Conservation (phyloP, 495 filamentous ascomycete genomes). For the Penicillium waksmanii region DNA sequence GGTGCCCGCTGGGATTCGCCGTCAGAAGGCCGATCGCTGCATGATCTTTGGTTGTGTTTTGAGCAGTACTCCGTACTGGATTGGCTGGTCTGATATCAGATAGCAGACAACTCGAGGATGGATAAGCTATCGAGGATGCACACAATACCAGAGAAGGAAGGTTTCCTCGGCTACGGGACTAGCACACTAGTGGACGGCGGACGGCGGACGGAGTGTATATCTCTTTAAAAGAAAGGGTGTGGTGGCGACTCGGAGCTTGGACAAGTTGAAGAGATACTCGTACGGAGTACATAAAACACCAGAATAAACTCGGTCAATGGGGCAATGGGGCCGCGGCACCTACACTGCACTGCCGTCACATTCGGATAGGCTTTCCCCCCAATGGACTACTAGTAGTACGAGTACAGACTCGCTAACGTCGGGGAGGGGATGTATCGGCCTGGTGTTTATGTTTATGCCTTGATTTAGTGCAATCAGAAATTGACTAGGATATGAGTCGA, state of each 20-base stretch:
- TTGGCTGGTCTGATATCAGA: conserved; percentile 13
- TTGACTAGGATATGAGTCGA: background rate
- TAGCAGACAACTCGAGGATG: background rate
- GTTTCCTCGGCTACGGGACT: no score
- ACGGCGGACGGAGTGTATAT: no score
- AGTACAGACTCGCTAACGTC: background rate
- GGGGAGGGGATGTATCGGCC: background rate
- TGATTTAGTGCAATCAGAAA: conserved; percentile 2
- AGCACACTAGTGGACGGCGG: no score
- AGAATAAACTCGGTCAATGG: conserved; percentile 1
- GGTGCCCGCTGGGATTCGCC: conserved; percentile 8
- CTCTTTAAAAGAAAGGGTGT: no score
- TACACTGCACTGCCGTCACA: conserved; percentile 1
- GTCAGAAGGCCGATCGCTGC: conserved; percentile 9
- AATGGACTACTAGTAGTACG: background rate
- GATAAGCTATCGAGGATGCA: no score
- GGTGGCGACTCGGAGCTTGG: background rate
- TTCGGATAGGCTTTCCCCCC: background rate
- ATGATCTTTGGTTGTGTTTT: conserved; percentile 1
- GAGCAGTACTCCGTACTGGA: background rate
- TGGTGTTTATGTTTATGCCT: conserved; percentile 6
- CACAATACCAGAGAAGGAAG: no score
- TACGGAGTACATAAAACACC: background rate
- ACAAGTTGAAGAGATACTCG: background rate
- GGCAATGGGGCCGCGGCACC: conserved; percentile 5